A percentile compares a stretch with the other conserved stretches of the same genome.
Evolutionary conservation across 2,329 filamentous ascomycete species (phyloP).

Genomic region (Phialocephala sp.): DNA sequence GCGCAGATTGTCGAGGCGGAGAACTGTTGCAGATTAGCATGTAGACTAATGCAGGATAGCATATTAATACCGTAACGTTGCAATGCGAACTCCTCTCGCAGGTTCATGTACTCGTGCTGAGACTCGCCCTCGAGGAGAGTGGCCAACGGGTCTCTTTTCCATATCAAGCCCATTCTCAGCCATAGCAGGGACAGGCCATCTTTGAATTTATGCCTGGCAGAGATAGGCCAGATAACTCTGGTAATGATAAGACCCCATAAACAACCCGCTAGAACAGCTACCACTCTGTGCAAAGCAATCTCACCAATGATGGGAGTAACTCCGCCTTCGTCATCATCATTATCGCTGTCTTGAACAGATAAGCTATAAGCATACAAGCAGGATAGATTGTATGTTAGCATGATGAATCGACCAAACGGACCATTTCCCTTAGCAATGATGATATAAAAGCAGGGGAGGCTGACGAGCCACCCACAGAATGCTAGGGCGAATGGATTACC

Average conservation of each 20-base stretch:
- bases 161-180: constrained; percentile 93
- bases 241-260: constrained; percentile 93
- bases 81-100: constrained; percentile 86
- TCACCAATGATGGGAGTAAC: constrained; percentile 82
- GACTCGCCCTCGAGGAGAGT: constrained; percentile 67
- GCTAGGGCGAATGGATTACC: constrained; percentile 79
- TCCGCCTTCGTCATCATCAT: constrained; percentile 89
- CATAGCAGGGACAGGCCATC: constrained; percentile 90
- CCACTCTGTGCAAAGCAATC: constrained; percentile 86
- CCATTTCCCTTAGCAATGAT: constrained; percentile 85
- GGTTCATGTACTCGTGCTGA: constrained; percentile 75
- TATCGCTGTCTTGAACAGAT: constrained; percentile 77
- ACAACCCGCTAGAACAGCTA: constrained; percentile 84
- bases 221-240: constrained; percentile 90
- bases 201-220: constrained; percentile 84
- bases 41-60: background rate
- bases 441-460: constrained; percentile 85
- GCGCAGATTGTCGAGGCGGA: constrained; percentile 75
- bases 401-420: constrained; percentile 89
- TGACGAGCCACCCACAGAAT: constrained; percentile 80
- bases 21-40: constrained; percentile 40
- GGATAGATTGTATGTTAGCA: constrained; percentile 95
- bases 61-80: constrained; percentile 69
- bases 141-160: constrained; percentile 90
- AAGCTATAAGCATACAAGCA: constrained; percentile 94